These are phyloP conservation scores for Akanthomyces lecanii DNA, from an alignment of 2,329 filamentous ascomycete genomes.

Conservation along the genomic window DNA sequence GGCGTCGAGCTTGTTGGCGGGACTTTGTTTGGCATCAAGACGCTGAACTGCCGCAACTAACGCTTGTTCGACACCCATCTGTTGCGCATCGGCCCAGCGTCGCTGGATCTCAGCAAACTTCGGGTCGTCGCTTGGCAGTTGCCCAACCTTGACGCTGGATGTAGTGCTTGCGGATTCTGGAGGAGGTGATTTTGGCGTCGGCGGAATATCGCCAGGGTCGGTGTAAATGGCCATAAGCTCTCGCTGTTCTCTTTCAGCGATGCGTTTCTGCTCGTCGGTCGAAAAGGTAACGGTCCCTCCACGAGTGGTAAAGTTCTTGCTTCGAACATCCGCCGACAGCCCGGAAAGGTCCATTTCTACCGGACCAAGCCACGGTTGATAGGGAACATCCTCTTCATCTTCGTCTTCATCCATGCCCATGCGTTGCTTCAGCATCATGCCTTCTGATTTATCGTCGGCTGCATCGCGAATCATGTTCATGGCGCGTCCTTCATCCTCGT, in stretches of 20 bases:
- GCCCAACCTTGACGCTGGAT: slow-evolving; percentile 27
- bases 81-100: slow-evolving; percentile 45
- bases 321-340: slow-evolving; percentile 42
- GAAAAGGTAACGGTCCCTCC: slow-evolving; percentile 48
- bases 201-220: slow-evolving; percentile 50
- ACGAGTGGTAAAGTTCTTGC: slow-evolving; percentile 49
- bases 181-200: slow-evolving; percentile 51
- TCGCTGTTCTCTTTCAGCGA: slow-evolving; percentile 52
- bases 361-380: slow-evolving; percentile 50
- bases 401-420: slow-evolving; percentile 47
- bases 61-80: slow-evolving; percentile 41
- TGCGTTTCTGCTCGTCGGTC: slow-evolving; percentile 53
- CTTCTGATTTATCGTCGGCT: slow-evolving; percentile 67
- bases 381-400: slow-evolving; percentile 53
- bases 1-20: slow-evolving; percentile 36
- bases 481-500: slow-evolving; percentile 64
- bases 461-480: slow-evolving; percentile 68
- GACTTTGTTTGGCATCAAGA: slow-evolving; percentile 35
- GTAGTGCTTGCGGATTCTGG: slow-evolving; percentile 28
- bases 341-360: slow-evolving; percentile 42
- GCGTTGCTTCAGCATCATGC: slow-evolving; percentile 62
- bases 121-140: slow-evolving; percentile 37
- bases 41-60: slow-evolving; percentile 41
- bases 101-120: slow-evolving; percentile 46
- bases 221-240: slow-evolving; percentile 61